phyloP scores from a whole-genome alignment of 495 filamentous ascomycete genomes.

The Neurospora sp. region DNA sequence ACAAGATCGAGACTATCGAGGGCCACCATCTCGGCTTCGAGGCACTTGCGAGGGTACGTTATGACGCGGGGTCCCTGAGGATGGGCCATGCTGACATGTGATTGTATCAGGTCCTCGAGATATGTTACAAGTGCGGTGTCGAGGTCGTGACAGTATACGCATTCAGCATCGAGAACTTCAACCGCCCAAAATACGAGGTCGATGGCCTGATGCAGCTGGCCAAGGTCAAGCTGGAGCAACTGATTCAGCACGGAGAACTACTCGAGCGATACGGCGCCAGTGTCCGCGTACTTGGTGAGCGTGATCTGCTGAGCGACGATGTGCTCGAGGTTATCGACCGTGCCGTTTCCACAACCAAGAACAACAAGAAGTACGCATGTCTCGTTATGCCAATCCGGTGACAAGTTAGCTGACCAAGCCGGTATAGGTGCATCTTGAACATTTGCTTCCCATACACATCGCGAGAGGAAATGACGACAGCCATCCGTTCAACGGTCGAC shows the following conservation, averaged over 20 bases:
- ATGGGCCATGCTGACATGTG: constrained; percentile 3
- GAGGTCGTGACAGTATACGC: constrained; percentile 96
- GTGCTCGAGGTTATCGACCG: constrained; percentile 79
- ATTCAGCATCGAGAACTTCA: constrained; percentile 98
- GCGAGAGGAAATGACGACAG: constrained; percentile 89
- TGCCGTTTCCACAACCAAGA: constrained; percentile 69
- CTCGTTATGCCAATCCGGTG: not conserved
- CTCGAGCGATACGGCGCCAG: constrained; percentile 86
- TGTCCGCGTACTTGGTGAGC: constrained; percentile 72
- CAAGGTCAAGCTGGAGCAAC: constrained; percentile 81
- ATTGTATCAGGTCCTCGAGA: constrained; percentile 66
- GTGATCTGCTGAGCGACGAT: constrained; percentile 70
- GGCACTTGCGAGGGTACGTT: constrained; percentile 66
- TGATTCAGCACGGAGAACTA: constrained; percentile 86
- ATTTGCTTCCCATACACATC: constrained; percentile 97
- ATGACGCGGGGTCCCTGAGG: not conserved
- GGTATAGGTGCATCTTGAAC: constrained; percentile 65
- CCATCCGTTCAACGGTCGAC: constrained; percentile 74
- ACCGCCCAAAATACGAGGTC: constrained; percentile 94
- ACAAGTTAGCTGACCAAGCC: constrained; percentile 7
- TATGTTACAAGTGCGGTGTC: constrained; percentile 94
- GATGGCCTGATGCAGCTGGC: constrained; percentile 97
- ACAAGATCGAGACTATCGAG: constrained; percentile 92
- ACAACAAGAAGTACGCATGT: constrained; percentile 58
- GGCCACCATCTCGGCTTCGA: constrained; percentile 97